Base-by-base conservation (phyloP, 768 basidiomycete genomes). In the Russula lepida region DNA sequence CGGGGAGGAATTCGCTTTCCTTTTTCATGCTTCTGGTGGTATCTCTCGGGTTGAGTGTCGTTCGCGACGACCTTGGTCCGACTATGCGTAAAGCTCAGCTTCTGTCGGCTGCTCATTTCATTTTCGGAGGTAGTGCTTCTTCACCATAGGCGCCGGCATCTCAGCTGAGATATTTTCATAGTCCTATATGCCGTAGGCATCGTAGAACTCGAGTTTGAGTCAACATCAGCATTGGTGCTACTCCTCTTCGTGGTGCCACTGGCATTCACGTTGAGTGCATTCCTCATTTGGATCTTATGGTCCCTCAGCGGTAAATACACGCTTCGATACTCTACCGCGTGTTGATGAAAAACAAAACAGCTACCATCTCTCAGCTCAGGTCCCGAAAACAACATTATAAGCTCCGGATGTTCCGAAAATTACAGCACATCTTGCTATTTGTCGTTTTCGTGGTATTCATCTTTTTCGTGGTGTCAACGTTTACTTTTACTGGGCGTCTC, bases 11-110 rank as follows among this genome's bases (percentile, higher is more conserved):
- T 69, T 89, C 93, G 2, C 79, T 95, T 71, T 94, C 92, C 1
- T 94, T 98, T 76, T 98, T 98, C 76, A 83, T 98, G 79, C 79
- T 99, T 23, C 78, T 98, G 23, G 85, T 98, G 48, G 95, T 98
- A 27, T 86, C 90, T 4, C 82, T 98, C 68, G 97, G 97, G 37
- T 77, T 97, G 43, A 92, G 89, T 65, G 92, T 98, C 30, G 92
- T 98, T 28, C 82, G 88, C 41, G 94, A 98, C 68, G 86, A 87
- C 7, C 77, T 99, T 12, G 95, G 92, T 0, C 75, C 75, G 7
- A 86, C 85, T 8, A 95, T 98, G 94, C 70, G 85, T 51, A 88
- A 78, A 68, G 92, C 93, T 62, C 86, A 92, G 68, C 70, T 87
- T 23, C 76, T 99, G 58, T 88, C 93, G 11, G 82, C 78, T 1